These are phyloP conservation scores for Fusarium sp. DNA, from an alignment of 2,329 filamentous ascomycete genomes.

Conservation along the genomic window DNA sequence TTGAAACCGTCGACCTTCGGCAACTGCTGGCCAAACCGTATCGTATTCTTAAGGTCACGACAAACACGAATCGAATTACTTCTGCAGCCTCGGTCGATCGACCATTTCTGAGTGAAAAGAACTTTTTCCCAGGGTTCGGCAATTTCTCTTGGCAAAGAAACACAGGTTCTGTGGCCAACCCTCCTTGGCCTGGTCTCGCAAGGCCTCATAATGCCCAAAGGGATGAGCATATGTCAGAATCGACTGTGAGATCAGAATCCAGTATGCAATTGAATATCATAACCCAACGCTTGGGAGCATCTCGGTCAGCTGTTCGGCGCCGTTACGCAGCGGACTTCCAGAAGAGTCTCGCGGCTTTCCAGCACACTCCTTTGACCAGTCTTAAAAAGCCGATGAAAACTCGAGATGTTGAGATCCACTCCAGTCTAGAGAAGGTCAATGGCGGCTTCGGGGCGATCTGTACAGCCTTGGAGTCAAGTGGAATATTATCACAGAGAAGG, in stretches of 20 bases:
- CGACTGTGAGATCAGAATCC: conserved; percentile 1
- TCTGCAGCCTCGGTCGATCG: not conserved
- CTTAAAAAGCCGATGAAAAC: not conserved
- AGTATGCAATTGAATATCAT: conserved; percentile 16
- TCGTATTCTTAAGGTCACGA: not conserved
- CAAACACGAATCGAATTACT: not conserved
- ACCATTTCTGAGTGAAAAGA: conserved; percentile 11
- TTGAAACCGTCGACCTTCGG: conserved; percentile 25
- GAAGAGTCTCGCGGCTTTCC: conserved; percentile 34
- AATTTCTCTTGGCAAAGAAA: conserved; percentile 3
- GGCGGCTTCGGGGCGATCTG: conserved; percentile 8
- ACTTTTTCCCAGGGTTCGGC: not conserved
- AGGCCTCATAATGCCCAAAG: not conserved
- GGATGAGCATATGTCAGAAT: not conserved
- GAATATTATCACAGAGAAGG: conserved; percentile 12
- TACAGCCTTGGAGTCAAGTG: conserved; percentile 14
- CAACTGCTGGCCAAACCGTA: conserved; percentile 33
- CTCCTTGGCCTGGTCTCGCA: not conserved
- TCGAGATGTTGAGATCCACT: conserved; percentile 7
- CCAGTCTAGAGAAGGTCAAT: not conserved
- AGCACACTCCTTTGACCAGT: not conserved
- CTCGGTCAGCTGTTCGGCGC: conserved; percentile 28
- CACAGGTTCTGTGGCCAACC: not conserved
- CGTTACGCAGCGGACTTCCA: conserved; percentile 34
- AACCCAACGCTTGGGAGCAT: conserved; percentile 3